Conservation (phyloP, 768 basidiomycete genomes). For the Calocybe gangraenosa region DNA sequence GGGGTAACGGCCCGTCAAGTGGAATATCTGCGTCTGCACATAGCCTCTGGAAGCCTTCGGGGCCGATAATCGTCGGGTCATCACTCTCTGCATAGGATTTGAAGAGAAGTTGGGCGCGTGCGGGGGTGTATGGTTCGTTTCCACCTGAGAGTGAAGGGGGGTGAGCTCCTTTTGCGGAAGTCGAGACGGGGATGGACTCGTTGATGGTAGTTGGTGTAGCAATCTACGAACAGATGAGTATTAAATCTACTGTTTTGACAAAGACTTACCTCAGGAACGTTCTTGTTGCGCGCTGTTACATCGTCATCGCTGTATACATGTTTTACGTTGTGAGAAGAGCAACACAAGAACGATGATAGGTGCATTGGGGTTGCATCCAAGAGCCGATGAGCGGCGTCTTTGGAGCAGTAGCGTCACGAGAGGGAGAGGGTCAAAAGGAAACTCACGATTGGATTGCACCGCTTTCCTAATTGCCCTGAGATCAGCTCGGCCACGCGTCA, state of each 20-base stretch:
- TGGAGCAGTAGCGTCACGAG: background rate
- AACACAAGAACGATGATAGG: conserved; percentile 60
- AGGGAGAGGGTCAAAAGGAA: conserved; percentile 7
- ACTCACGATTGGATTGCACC: conserved; percentile 20
- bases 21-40: conserved; percentile 69
- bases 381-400: conserved; percentile 16
- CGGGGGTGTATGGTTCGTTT: conserved; percentile 44
- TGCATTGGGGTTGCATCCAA: conserved; percentile 49
- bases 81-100: conserved; percentile 56
- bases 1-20: conserved; percentile 67
- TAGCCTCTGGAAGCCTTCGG: conserved; percentile 68
- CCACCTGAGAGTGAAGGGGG: conserved; percentile 2
- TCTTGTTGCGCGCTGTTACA: conserved; percentile 24
- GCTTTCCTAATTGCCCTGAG: conserved; percentile 16
- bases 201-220: conserved; percentile 7
- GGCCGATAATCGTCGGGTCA: conserved; percentile 53
- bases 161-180: conserved; percentile 17
- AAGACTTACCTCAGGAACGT: conserved; percentile 23
- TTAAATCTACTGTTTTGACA: too few relatives aligned
- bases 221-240: conserved; percentile 1
- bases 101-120: conserved; percentile 55
- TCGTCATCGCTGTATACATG: conserved; percentile 48
- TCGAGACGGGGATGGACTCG: conserved; percentile 14
- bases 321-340: conserved; percentile 50
- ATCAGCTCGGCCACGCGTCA: conserved; percentile 20